Percentiles rank a stretch among this genome's conserved stretches.
Conservation (phyloP, 768 basidiomycete species). For the Pleurotus pulmonarius region DNA sequence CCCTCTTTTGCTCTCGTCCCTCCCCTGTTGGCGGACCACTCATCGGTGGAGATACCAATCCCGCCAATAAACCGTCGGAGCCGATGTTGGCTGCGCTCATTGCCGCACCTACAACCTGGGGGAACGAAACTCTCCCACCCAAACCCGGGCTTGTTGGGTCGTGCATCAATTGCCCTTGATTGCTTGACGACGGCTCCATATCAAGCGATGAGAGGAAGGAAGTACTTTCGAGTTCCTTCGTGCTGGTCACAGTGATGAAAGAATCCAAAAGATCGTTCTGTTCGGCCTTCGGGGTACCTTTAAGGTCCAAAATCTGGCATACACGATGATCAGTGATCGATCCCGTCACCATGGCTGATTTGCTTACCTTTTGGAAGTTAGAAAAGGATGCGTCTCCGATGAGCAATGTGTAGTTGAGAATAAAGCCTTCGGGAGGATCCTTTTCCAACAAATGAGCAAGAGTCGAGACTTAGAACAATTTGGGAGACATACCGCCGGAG, state of each 20-base stretch:
- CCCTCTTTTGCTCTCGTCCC: slow-evolving; percentile 51
- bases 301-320: slow-evolving; percentile 84
- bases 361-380: slow-evolving; percentile 94
- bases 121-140: slow-evolving; percentile 57
- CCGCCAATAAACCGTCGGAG: slow-evolving; percentile 57
- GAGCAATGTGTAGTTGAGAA: slow-evolving; percentile 91
- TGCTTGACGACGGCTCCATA: slow-evolving; percentile 78
- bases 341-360: neutral
- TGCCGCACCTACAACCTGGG: slow-evolving; percentile 22
- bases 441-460: slow-evolving; percentile 22
- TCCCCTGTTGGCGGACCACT: slow-evolving; percentile 61
- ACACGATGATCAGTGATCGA: neutral
- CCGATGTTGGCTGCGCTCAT: slow-evolving; percentile 24
- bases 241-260: slow-evolving; percentile 91
- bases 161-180: slow-evolving; percentile 35
- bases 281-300: slow-evolving; percentile 81
- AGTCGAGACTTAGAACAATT: neutral
- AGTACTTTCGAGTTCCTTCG: slow-evolving; percentile 83
- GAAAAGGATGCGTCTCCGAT: slow-evolving; percentile 94
- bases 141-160: slow-evolving; percentile 58
- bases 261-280: slow-evolving; percentile 90
- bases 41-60: slow-evolving; percentile 57
- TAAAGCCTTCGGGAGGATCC: slow-evolving; percentile 93
- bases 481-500: slow-evolving; percentile 67
- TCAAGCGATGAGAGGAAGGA: slow-evolving; percentile 94